Percentiles rank a stretch among this genome's conserved stretches.
Evolutionary conservation across 192 early-diverging fungal species (phyloP).

Genomic region (Backusella mclennaniae): DNA sequence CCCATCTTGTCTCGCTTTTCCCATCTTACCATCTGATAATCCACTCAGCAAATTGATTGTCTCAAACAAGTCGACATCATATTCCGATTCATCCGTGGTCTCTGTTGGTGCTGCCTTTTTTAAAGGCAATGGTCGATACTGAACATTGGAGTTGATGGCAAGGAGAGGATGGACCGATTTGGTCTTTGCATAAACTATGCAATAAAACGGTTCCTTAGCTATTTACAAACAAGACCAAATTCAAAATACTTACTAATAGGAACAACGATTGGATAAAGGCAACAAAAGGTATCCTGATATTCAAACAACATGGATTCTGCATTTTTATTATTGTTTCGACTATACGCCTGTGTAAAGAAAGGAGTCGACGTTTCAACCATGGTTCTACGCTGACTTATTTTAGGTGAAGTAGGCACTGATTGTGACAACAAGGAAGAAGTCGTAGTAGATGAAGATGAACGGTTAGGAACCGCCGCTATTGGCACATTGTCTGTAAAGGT

Average conservation of each 20-base stretch:
- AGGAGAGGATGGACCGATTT: slow-evolving; percentile 35
- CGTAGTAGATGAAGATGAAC: background rate
- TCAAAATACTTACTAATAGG: slow-evolving; percentile 51
- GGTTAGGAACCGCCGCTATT: background rate
- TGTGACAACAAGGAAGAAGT: background rate
- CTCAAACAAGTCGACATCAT: slow-evolving; percentile 49
- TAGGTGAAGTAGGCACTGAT: slow-evolving; percentile 9
- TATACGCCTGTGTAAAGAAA: slow-evolving; percentile 50
- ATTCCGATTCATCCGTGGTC: slow-evolving; percentile 39
- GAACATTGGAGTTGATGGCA: slow-evolving; percentile 37
- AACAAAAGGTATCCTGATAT: slow-evolving; percentile 43
- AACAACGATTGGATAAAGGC: slow-evolving; percentile 48
- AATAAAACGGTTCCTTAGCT: background rate
- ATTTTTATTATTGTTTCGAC: slow-evolving; percentile 37
- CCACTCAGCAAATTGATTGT: slow-evolving; percentile 54
- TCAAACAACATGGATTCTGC: slow-evolving; percentile 35
- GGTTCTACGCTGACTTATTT: slow-evolving; percentile 11
- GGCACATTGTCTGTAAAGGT: slow-evolving; percentile 40
- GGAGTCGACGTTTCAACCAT: slow-evolving; percentile 14
- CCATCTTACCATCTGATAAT: slow-evolving; percentile 43
- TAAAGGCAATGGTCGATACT: slow-evolving; percentile 33
- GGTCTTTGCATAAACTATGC: slow-evolving; percentile 38
- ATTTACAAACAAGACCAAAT: too few species aligned
- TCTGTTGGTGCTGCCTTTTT: slow-evolving; percentile 15
- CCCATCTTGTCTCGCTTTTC: background rate